phyloP scores from a whole-genome alignment of 441 rosid genomes.

The Lepidium campestre region DNA sequence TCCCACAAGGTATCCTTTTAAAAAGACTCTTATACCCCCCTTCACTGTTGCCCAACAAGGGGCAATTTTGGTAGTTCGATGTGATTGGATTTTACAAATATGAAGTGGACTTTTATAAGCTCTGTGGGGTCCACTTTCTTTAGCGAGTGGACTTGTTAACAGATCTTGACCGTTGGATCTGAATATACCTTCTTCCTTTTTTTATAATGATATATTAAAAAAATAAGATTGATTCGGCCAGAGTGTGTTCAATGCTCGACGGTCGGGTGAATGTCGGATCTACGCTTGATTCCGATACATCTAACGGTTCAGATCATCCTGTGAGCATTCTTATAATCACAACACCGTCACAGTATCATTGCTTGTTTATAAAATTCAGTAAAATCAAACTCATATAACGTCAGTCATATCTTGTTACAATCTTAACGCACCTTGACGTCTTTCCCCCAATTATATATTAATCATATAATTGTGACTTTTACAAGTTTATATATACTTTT shows the following conservation, averaged over 20 bases:
- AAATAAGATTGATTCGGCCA: constrained; percentile 5
- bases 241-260: constrained; percentile 36
- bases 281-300: background rate
- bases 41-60: background rate
- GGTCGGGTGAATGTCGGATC: constrained; percentile 47
- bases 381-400: constrained; percentile 7
- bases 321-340: background rate
- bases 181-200: background rate
- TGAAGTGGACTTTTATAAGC: constrained; percentile 16
- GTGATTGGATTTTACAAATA: constrained; percentile 2
- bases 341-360: constrained; percentile 5
- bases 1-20: background rate
- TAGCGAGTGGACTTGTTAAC: background rate
- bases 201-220: too few relatives aligned
- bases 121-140: background rate
- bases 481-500: too few relatives aligned
- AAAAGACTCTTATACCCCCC: constrained; percentile 15
- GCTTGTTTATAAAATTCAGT: background rate
- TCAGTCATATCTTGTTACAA: constrained; percentile 18
- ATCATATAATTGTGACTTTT: background rate
- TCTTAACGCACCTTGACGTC: constrained; percentile 8
- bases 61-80: constrained; percentile 22
- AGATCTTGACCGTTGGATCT: constrained; percentile 36
- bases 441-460: background rate
- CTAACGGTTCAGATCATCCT: constrained; percentile 24